Conservation (phyloP, 1,284 basidiomycete genomes). For the Omphalotus olearius region DNA sequence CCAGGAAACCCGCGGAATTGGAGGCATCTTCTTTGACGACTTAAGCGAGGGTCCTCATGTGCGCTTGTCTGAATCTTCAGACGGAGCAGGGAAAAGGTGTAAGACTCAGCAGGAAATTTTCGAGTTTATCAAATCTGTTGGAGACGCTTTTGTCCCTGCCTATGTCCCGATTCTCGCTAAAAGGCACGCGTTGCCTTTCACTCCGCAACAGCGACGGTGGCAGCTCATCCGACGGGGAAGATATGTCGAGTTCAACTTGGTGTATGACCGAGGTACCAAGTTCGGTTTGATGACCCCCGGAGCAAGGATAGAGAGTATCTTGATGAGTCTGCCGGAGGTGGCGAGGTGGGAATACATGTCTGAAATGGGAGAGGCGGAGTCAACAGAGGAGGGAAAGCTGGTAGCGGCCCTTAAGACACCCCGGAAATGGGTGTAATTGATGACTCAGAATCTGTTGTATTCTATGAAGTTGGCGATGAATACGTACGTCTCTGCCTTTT, state of each 20-base stretch:
- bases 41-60: constrained; percentile 59
- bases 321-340: constrained; percentile 89
- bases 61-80: constrained; percentile 37
- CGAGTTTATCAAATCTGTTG: constrained; percentile 65
- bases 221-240: constrained; percentile 85
- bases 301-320: constrained; percentile 88
- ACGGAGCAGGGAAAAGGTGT: constrained; percentile 18
- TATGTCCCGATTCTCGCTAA: constrained; percentile 81
- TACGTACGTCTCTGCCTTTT: too few relatives aligned
- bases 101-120: constrained; percentile 68
- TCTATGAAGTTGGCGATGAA: neutral
- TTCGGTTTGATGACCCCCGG: constrained; percentile 91
- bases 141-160: constrained; percentile 81
- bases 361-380: constrained; percentile 66
- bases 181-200: constrained; percentile 52
- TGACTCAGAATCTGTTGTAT: neutral
- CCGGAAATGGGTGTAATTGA: constrained; percentile 51
- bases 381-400: constrained; percentile 70
- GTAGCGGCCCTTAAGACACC: constrained; percentile 68
- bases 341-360: constrained; percentile 94
- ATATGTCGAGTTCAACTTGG: constrained; percentile 94
- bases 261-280: constrained; percentile 83
- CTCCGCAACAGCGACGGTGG: constrained; percentile 76
- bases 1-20: constrained; percentile 85
- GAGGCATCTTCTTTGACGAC: constrained; percentile 97